Conservation (phyloP, 441 rosid species). For the Populus tomentosa region DNA sequence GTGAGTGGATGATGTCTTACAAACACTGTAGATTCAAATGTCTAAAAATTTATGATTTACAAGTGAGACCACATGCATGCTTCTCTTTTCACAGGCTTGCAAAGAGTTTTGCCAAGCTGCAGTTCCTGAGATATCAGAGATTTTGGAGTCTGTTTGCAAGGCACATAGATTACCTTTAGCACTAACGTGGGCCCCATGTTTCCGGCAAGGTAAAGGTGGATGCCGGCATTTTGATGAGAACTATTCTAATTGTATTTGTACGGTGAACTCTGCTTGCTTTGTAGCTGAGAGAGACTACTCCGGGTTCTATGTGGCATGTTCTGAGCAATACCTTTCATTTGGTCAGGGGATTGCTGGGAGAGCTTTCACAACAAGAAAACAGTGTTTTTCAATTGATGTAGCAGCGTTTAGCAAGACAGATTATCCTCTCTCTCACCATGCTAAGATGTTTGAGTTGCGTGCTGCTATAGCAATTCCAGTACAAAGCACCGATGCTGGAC, state of each 20-base stretch:
- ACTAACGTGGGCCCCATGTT: conserved; percentile 79
- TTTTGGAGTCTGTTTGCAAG: conserved; percentile 59
- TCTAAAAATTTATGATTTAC: conserved; percentile 4
- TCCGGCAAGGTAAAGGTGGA: conserved; percentile 64
- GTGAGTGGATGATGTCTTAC: conserved; percentile 30
- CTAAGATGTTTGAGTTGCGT: conserved; percentile 36
- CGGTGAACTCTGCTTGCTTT: conserved; percentile 64
- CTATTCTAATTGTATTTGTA: conserved; percentile 53
- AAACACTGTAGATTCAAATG: neutral
- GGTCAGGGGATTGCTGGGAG: conserved; percentile 46
- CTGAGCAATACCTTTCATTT: conserved; percentile 40
- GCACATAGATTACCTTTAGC: conserved; percentile 63
- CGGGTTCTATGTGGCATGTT: conserved; percentile 69
- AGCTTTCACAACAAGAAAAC: conserved; percentile 33
- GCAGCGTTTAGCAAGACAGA: conserved; percentile 33
- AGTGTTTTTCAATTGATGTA: conserved; percentile 34
- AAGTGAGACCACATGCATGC: conserved; percentile 19
- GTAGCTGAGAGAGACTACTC: conserved; percentile 40
- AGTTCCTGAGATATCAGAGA: conserved; percentile 52
- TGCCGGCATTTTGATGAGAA: conserved; percentile 67
- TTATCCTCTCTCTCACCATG: conserved; percentile 51
- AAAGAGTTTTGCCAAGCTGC: conserved; percentile 51
- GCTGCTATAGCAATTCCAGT: conserved; percentile 45
- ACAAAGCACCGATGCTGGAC: conserved; percentile 22
- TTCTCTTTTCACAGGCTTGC: conserved; percentile 49